Evolutionary conservation across 257 asterid genomes (phyloP).

Genomic region (Forsythia suspensa): DNA sequence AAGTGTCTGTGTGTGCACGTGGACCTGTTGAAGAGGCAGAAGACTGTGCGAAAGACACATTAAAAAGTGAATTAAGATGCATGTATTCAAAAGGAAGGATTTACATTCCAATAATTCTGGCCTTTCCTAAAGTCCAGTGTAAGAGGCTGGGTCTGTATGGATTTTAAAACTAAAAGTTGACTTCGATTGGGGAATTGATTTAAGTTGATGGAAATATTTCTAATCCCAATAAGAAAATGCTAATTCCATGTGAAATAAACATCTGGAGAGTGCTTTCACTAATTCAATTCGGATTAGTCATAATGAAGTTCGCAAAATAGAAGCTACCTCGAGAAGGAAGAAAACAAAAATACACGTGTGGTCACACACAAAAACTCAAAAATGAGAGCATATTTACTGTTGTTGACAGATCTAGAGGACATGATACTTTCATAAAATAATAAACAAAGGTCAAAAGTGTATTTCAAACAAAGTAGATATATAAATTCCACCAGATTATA

Average conservation of each 20-base stretch:
- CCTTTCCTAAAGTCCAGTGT: not conserved
- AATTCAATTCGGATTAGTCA: not conserved
- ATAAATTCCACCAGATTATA: slow-evolving; percentile 3
- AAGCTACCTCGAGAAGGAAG: not conserved
- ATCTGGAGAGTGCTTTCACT: not conserved
- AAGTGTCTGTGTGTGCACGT: not conserved
- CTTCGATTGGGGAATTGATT: not conserved
- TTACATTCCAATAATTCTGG: not conserved
- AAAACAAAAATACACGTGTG: not conserved
- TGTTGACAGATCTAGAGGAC: not conserved
- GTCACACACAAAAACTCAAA: not conserved
- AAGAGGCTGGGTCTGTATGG: not conserved
- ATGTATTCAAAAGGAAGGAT: not conserved
- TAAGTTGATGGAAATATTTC: not conserved
- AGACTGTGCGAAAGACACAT: not conserved
- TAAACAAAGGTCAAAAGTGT: not conserved
- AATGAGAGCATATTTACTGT: not conserved
- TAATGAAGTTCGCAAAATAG: not conserved
- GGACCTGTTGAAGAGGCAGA: not conserved
- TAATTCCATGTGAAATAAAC: not conserved
- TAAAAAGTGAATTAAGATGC: not conserved
- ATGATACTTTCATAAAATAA: not conserved
- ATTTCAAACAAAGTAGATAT: not conserved
- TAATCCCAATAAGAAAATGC: not conserved
- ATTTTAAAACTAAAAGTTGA: not conserved